Conservation (phyloP, 768 basidiomycete species). For the Phylloporus sp. region DNA sequence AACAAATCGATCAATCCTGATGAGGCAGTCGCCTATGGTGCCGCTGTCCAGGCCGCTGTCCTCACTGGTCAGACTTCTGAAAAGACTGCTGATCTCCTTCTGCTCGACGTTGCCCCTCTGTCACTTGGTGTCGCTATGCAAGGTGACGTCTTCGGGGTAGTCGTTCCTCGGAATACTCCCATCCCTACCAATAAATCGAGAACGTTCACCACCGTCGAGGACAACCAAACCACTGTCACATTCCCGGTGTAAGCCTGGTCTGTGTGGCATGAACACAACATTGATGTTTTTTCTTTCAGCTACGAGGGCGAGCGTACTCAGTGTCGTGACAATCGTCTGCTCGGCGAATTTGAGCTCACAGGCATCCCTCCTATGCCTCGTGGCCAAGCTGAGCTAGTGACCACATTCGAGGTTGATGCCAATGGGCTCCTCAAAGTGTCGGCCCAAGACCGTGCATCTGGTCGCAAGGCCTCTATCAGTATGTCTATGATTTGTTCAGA, state of each 20-base stretch:
- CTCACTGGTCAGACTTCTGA: constrained; percentile 98
- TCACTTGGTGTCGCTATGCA: constrained; percentile 99
- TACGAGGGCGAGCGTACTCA: constrained; percentile 99
- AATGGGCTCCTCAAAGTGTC: constrained; percentile 99
- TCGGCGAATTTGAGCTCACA: constrained; percentile 98
- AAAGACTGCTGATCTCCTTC: constrained; percentile 96
- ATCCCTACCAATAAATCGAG: constrained; percentile 99
- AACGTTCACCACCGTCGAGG: constrained; percentile 99
- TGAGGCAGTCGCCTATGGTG: constrained; percentile 99
- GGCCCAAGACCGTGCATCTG: constrained; percentile 96
- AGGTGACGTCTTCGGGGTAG: constrained; percentile 99
- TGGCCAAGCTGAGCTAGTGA: constrained; percentile 98
- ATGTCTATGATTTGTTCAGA: constrained; percentile 29
- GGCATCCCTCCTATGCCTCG: constrained; percentile 99
- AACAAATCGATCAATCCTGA: constrained; percentile 99
- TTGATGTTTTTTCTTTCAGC: constrained; percentile 32
- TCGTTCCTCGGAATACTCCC: constrained; percentile 98
- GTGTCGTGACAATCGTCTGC: constrained; percentile 97
- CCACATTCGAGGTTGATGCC: constrained; percentile 99
- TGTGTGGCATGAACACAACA: background rate
- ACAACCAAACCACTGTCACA: constrained; percentile 99
- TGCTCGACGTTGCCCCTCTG: constrained; percentile 97
- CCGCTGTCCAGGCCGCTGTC: constrained; percentile 98
- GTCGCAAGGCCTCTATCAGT: constrained; percentile 98
- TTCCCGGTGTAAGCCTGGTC: constrained; percentile 82